phyloP scores from a whole-genome alignment of 2,329 filamentous ascomycete species.

The Emmonsiellopsis sp. region DNA sequence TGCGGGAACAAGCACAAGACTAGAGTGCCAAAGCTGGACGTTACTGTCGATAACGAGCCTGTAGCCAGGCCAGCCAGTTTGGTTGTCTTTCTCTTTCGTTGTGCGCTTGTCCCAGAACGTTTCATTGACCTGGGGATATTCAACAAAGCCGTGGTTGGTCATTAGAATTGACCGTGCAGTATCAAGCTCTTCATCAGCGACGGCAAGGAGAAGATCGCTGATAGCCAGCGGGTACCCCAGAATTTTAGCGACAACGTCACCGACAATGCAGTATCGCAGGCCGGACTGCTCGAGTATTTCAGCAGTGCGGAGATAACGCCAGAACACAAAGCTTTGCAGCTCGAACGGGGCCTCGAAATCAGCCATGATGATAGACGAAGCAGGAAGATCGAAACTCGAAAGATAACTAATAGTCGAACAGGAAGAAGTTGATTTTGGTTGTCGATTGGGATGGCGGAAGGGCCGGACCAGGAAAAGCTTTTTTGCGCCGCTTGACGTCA shows the following conservation, averaged over 20 bases:
- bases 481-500: no score
- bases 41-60: not conserved
- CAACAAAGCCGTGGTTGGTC: not conserved
- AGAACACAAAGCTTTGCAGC: no score
- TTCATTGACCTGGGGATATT: not conserved
- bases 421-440: no score
- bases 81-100: not conserved
- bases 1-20: not conserved
- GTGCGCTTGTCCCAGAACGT: not conserved
- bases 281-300: conserved; percentile 1
- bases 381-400: no score
- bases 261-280: conserved; percentile 5
- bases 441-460: no score
- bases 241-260: not conserved
- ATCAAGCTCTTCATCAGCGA: conserved; percentile 3
- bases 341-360: no score
- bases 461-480: no score
- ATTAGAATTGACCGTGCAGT: not conserved
- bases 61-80: conserved; percentile 3
- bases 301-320: no score
- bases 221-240: not conserved
- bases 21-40: not conserved
- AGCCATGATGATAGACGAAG: no score
- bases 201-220: not conserved
- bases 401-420: no score